phyloP scores from a whole-genome alignment of 2,329 filamentous ascomycete species.

The Pseudopithomyces maydicus region DNA sequence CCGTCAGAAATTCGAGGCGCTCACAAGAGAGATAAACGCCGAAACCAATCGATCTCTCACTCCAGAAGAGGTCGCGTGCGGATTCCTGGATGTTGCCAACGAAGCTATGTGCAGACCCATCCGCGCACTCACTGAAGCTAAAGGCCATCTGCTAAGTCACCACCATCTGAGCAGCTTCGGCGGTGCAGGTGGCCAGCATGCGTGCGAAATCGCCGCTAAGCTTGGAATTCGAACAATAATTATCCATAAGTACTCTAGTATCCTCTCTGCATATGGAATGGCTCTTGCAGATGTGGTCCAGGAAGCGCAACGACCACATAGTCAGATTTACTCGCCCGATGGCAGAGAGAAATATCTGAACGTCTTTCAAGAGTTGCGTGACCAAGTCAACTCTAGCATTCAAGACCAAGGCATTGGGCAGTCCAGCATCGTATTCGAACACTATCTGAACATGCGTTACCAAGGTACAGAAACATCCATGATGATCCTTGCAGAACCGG shows the following conservation, averaged over 20 bases:
- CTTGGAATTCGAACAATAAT: constrained; percentile 52
- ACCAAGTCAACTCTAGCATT: constrained; percentile 62
- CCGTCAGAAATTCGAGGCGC: constrained; percentile 45
- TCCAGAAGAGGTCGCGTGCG: constrained; percentile 29
- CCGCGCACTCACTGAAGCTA: constrained; percentile 32
- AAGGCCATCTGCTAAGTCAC: constrained; percentile 23
- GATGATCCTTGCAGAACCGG: constrained; percentile 45
- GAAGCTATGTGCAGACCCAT: constrained; percentile 38
- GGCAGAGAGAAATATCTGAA: not conserved
- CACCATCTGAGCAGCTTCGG: constrained; percentile 36
- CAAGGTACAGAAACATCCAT: constrained; percentile 51
- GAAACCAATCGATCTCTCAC: constrained; percentile 25
- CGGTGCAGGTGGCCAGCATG: constrained; percentile 51
- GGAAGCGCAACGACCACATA: constrained; percentile 45
- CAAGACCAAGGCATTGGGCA: constrained; percentile 70
- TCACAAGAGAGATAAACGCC: constrained; percentile 44
- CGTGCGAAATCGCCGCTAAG: constrained; percentile 50
- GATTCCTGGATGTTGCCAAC: constrained; percentile 34
- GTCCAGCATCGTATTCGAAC: constrained; percentile 26
- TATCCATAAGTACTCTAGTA: constrained; percentile 53
- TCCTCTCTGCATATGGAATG: constrained; percentile 56
- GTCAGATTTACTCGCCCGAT: constrained; percentile 30
- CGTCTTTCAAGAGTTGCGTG: not conserved
- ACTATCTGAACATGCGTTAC: constrained; percentile 53
- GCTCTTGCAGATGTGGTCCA: constrained; percentile 54